These are phyloP conservation scores for Ajuga chamaepitys DNA, from an alignment of 257 asterid genomes.

Conservation along the genomic window DNA sequence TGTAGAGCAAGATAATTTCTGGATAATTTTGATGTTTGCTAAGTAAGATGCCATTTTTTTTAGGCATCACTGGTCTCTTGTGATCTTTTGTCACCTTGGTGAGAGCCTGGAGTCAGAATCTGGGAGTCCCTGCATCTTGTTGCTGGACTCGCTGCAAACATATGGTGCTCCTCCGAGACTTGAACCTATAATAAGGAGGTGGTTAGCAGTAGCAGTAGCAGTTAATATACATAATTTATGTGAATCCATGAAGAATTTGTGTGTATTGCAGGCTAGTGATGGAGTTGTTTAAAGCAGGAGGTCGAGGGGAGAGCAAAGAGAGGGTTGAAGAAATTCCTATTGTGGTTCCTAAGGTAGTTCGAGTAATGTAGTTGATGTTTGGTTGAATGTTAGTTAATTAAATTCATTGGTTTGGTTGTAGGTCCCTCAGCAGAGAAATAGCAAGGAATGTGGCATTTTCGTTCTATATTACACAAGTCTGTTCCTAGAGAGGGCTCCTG, in stretches of 20 bases:
- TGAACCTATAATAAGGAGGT: conserved; percentile 53
- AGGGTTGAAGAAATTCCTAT: conserved; percentile 33
- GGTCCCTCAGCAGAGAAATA: conserved; percentile 60
- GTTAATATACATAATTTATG: neutral
- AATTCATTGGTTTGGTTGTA: too few species aligned
- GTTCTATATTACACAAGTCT: conserved; percentile 31
- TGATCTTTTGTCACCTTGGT: conserved; percentile 57
- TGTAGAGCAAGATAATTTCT: neutral
- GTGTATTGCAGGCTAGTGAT: conserved; percentile 31
- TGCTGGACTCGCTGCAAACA: conserved; percentile 49
- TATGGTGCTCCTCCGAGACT: conserved; percentile 18
- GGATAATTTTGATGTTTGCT: neutral
- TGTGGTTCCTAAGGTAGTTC: conserved; percentile 39
- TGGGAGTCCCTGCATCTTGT: conserved; percentile 44
- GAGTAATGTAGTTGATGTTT: too few species aligned
- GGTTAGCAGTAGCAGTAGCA: neutral
- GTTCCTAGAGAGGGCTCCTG: conserved; percentile 47
- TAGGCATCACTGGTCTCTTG: conserved; percentile 75
- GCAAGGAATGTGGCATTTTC: conserved; percentile 41
- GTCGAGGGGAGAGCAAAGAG: conserved; percentile 19
- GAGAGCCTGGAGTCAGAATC: conserved; percentile 26
- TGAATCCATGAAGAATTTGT: neutral
- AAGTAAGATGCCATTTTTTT: neutral
- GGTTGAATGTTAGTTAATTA: too few species aligned
- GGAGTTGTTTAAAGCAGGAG: conserved; percentile 28